Evolutionary conservation across 441 rosid genomes (phyloP).

Genomic region (Aquilaria agallochum): DNA sequence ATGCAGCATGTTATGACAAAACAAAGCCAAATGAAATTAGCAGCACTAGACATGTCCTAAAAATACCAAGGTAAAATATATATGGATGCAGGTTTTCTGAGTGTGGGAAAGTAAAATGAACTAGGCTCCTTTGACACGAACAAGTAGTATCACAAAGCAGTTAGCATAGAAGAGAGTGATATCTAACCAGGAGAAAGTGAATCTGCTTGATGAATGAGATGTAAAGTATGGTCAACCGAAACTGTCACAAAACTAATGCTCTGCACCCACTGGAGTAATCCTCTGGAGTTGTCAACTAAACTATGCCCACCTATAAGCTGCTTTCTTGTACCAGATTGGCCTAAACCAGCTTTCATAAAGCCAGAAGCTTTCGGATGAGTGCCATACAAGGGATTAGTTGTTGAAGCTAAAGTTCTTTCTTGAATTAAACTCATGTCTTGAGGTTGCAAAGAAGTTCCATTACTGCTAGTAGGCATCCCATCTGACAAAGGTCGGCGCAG

Average conservation of each 20-base stretch:
- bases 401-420: constrained; percentile 86
- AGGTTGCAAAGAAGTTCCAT: constrained; percentile 82
- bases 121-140: too few species aligned
- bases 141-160: too few species aligned
- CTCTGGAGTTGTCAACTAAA: constrained; percentile 69
- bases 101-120: too few species aligned
- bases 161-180: constrained; percentile 10
- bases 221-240: constrained; percentile 83
- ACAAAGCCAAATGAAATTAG: too few species aligned
- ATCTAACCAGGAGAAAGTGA: constrained; percentile 68
- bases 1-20: too few species aligned
- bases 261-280: constrained; percentile 96
- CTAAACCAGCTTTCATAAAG: constrained; percentile 86
- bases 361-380: constrained; percentile 81
- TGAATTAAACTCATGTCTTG: constrained; percentile 94
- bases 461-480: constrained; percentile 65
- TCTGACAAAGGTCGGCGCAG: constrained; percentile 81
- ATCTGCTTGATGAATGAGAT: constrained; percentile 76
- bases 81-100: too few species aligned
- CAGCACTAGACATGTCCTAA: not conserved
- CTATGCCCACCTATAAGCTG: constrained; percentile 76
- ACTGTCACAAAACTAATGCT: constrained; percentile 89
- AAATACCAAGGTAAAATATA: constrained; percentile 7
- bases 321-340: constrained; percentile 77
- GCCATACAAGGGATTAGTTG: constrained; percentile 83